Conservation (phyloP, 495 filamentous ascomycete genomes). For the Niebla homalea region DNA sequence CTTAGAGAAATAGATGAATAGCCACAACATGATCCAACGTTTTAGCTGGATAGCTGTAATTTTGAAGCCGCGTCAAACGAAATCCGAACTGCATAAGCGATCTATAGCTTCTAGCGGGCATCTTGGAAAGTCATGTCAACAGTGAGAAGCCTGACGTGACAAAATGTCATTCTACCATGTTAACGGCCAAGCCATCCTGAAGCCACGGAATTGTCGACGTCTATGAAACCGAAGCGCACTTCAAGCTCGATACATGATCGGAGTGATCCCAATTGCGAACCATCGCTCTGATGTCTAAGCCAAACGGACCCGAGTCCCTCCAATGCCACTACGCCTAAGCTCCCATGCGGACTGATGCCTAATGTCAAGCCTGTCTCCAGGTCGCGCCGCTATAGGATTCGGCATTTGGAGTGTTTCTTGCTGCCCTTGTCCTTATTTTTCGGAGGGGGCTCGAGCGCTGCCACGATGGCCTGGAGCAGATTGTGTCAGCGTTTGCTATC, state of each 20-base stretch:
- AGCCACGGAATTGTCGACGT: background rate
- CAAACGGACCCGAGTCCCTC: background rate
- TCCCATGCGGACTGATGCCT: background rate
- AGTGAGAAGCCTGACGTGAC: too few relatives aligned
- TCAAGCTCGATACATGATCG: background rate
- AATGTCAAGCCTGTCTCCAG: background rate
- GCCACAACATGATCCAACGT: too few relatives aligned
- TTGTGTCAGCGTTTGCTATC: background rate
- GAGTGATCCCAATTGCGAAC: too few relatives aligned
- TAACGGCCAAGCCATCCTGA: background rate
- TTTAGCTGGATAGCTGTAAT: too few relatives aligned
- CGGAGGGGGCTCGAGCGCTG: conserved; percentile 71
- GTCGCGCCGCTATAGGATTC: background rate
- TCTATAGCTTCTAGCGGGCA: too few relatives aligned
- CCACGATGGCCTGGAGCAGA: conserved; percentile 62
- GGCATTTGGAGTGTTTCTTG: conserved; percentile 1
- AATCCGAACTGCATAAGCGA: too few relatives aligned
- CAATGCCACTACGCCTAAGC: conserved; percentile 1
- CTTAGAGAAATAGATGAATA: too few relatives aligned
- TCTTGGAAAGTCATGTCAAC: too few relatives aligned
- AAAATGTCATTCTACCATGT: background rate
- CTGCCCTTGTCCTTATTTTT: conserved; percentile 43
- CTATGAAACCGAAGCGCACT: background rate
- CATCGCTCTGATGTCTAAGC: too few relatives aligned
- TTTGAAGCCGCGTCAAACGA: too few relatives aligned